These are phyloP conservation scores for Kwoniella dejecticola DNA, from an alignment of 768 basidiomycete genomes.

Conservation along the genomic window DNA sequence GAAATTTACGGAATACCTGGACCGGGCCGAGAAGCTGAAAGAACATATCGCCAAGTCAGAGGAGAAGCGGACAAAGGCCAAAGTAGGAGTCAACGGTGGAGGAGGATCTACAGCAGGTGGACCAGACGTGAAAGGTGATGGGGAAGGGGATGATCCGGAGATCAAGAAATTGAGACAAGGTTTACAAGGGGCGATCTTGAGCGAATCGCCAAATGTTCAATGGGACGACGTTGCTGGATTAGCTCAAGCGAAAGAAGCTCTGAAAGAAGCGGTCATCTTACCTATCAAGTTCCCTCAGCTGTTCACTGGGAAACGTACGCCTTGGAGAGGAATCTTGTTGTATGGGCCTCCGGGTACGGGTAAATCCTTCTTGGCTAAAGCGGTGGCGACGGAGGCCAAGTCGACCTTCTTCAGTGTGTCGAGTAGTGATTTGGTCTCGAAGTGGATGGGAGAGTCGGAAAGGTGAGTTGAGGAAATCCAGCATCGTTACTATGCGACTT, in stretches of 20 bases:
- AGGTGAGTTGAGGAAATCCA: conserved; percentile 70
- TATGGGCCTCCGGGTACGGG: conserved; percentile 99
- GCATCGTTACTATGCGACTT: too few species aligned
- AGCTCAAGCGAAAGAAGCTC: conserved; percentile 87
- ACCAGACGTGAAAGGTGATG: conserved; percentile 55
- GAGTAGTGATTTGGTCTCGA: conserved; percentile 92
- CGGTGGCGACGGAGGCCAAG: conserved; percentile 98
- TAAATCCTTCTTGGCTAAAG: conserved; percentile 95
- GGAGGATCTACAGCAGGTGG: conserved; percentile 53
- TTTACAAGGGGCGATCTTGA: conserved; percentile 79
- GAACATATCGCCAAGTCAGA: conserved; percentile 69
- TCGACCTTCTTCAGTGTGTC: conserved; percentile 98
- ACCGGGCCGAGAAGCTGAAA: conserved; percentile 87
- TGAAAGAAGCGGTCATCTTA: conserved; percentile 98
- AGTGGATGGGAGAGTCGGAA: conserved; percentile 99
- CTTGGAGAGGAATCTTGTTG: conserved; percentile 92
- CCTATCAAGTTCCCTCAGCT: conserved; percentile 99
- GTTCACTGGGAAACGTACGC: conserved; percentile 96
- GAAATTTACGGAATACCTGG: conserved; percentile 89
- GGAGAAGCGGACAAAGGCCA: conserved; percentile 66
- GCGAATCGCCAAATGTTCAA: conserved; percentile 90
- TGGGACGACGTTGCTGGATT: conserved; percentile 99
- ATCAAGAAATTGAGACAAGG: conserved; percentile 94
- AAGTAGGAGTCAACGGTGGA: conserved; percentile 61
- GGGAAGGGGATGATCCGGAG: conserved; percentile 84